Conservation (phyloP, 2,329 filamentous ascomycete species). For the Chaetomiaceae sp. region DNA sequence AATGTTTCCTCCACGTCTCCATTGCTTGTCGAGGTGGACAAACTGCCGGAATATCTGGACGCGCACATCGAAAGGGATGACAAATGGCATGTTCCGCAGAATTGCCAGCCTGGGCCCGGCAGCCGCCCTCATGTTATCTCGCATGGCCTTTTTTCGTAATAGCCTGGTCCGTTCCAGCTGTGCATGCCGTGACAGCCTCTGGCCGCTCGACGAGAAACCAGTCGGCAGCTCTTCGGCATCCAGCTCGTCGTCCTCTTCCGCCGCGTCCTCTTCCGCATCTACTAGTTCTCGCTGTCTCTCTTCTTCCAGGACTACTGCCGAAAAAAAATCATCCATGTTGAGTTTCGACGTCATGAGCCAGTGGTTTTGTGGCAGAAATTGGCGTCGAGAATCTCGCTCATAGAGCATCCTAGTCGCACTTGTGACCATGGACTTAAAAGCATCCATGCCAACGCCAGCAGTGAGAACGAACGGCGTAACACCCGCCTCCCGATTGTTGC, state of each 20-base stretch:
- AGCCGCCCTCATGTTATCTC: conserved; percentile 66
- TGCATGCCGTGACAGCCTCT: conserved; percentile 55
- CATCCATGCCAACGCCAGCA: conserved; percentile 67
- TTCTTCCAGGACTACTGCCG: conserved; percentile 81
- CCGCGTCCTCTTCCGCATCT: conserved; percentile 55
- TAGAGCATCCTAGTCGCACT: conserved; percentile 81
- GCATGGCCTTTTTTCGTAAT: conserved; percentile 59
- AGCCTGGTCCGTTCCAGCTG: conserved; percentile 57
- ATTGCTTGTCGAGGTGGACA: conserved; percentile 72
- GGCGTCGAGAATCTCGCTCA: conserved; percentile 82
- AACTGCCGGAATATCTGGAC: conserved; percentile 94
- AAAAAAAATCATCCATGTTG: conserved; percentile 82
- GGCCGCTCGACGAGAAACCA: conserved; percentile 42
- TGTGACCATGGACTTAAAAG: conserved; percentile 73
- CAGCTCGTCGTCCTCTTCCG: conserved; percentile 40
- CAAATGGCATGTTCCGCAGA: conserved; percentile 92
- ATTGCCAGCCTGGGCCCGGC: conserved; percentile 85
- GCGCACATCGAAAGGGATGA: conserved; percentile 85
- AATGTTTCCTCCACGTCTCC: conserved; percentile 59
- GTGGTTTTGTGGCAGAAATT: conserved; percentile 74
- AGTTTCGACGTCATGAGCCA: conserved; percentile 91
- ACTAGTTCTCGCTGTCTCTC: conserved; percentile 65
- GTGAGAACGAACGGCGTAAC: conserved; percentile 37
- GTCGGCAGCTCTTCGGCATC: conserved; percentile 25
- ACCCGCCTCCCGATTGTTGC: conserved; percentile 15